These are phyloP conservation scores for Trypanosoma brucei DNA, from an alignment of 208 protist species.

Conservation along the genomic window DNA sequence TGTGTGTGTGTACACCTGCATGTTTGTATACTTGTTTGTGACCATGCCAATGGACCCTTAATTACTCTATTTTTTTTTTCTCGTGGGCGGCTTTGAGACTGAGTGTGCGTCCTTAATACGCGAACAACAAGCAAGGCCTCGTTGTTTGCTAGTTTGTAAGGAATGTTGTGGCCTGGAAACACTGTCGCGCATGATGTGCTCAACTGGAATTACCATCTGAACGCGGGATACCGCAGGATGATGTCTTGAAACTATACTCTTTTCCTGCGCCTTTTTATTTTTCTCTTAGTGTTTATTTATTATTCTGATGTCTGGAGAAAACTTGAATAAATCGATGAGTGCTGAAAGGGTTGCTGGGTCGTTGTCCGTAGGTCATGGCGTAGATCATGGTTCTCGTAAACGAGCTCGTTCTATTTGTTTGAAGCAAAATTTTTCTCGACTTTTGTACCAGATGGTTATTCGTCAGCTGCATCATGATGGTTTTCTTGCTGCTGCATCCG, in stretches of 20 bases:
- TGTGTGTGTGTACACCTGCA: no score
- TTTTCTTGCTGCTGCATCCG: conserved; percentile 56
- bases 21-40: no score
- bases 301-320: no score
- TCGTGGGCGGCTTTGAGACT: no score
- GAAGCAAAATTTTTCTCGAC: conserved; percentile 35
- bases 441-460: conserved; percentile 77
- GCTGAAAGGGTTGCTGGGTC: no score
- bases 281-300: background rate
- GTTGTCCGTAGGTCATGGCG: no score
- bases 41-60: no score
- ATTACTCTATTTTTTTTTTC: no score
- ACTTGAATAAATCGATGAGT: no score
- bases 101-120: no score
- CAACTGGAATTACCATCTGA: conserved; percentile 13
- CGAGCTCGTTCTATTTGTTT: conserved; percentile 44
- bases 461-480: conserved; percentile 82
- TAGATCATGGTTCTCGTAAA: conserved; percentile 27
- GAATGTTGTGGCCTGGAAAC: background rate
- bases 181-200: background rate
- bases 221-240: conserved; percentile 11
- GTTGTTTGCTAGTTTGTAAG: no score
- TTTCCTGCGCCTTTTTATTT: conserved; percentile 29
- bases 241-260: conserved; percentile 18
- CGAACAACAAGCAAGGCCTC: no score